Evolutionary conservation across 306 rosid genomes (phyloP).

Genomic region (Chamaecrista fasciculata): DNA sequence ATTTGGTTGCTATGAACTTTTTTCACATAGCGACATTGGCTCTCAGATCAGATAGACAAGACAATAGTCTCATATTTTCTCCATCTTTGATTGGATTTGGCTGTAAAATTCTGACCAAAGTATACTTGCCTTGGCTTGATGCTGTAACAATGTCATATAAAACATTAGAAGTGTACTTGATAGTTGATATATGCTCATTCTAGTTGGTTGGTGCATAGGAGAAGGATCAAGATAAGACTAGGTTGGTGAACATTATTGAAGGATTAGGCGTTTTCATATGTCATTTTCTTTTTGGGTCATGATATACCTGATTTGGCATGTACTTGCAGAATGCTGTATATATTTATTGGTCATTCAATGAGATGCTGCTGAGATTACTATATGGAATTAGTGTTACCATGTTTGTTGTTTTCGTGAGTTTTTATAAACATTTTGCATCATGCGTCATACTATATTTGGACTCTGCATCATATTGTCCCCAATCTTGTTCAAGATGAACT

Average conservation of each 20-base stretch:
- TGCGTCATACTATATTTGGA: too few species aligned
- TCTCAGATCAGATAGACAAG: not conserved
- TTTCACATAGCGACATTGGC: not conserved
- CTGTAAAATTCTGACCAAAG: not conserved
- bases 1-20: conserved; percentile 2
- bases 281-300: too few species aligned
- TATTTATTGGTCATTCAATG: not conserved
- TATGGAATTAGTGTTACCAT: too few species aligned
- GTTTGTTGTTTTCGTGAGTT: too few species aligned
- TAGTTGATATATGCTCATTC: not conserved
- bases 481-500: not conserved
- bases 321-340: not conserved
- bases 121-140: not conserved
- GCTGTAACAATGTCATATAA: not conserved
- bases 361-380: not conserved
- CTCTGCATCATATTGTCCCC: not conserved
- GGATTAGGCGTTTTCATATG: too few species aligned
- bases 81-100: not conserved
- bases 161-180: not conserved
- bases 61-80: conserved; percentile 8
- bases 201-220: not conserved
- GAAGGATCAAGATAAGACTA: not conserved
- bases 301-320: not conserved
- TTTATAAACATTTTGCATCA: too few species aligned
- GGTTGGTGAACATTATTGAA: not conserved